These are phyloP conservation scores for Cucurbita ficifolia DNA, from an alignment of 306 rosid genomes.

Conservation along the genomic window DNA sequence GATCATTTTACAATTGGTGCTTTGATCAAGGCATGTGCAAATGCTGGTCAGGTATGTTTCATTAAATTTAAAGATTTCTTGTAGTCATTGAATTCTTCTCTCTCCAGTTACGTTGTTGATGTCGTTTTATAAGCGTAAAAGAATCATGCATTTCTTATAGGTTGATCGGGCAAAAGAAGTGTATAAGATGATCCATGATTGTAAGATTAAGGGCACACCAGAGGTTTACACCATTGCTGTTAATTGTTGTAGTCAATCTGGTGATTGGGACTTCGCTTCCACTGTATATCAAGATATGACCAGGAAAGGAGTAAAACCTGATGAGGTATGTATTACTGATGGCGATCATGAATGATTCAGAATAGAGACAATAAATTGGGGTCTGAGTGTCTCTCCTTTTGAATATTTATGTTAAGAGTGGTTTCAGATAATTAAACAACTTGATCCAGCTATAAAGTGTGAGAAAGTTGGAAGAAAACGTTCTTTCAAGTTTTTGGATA, in stretches of 20 bases:
- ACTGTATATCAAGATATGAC: slow-evolving; percentile 61
- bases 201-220: slow-evolving; percentile 63
- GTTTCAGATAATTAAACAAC: neutral
- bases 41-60: slow-evolving; percentile 69
- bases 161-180: slow-evolving; percentile 77
- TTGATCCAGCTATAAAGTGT: neutral
- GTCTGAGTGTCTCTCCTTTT: neutral
- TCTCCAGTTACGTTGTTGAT: slow-evolving; percentile 2
- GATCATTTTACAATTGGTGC: slow-evolving; percentile 90
- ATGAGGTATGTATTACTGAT: slow-evolving; percentile 45
- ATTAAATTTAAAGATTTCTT: neutral
- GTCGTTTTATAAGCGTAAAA: neutral
- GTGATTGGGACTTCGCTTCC: slow-evolving; percentile 79
- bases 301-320: slow-evolving; percentile 62
- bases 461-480: neutral
- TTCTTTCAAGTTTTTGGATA: neutral
- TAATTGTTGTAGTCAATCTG: slow-evolving; percentile 71
- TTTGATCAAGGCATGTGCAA: slow-evolving; percentile 76
- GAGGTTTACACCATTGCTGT: slow-evolving; percentile 96
- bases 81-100: slow-evolving; percentile 1
- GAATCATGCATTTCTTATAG: slow-evolving; percentile 23
- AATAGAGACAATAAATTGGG: neutral
- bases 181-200: slow-evolving; percentile 59
- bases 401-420: neutral
- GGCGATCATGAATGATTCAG: slow-evolving; percentile 2